Evolutionary conservation across 2,329 filamentous ascomycete genomes (phyloP).

Genomic region (Camptophora hylomeconis): DNA sequence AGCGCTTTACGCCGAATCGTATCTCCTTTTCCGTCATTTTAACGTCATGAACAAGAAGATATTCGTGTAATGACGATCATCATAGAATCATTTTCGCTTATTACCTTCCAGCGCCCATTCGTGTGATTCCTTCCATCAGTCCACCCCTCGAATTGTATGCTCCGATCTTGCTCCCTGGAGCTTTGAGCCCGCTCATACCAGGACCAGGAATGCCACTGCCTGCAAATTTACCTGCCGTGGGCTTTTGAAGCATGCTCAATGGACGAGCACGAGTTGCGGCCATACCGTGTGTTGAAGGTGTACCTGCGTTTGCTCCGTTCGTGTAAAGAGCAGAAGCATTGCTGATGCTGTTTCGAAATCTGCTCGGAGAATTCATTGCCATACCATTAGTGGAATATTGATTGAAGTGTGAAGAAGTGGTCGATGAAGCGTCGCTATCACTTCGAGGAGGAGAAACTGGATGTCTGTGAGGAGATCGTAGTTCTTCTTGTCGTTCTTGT

Average conservation of each 20-base stretch:
- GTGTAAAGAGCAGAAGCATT: conserved; percentile 4
- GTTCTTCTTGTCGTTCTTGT: conserved; percentile 10
- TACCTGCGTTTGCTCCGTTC: not conserved
- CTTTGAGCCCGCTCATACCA: conserved; percentile 16
- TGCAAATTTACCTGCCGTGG: conserved; percentile 15
- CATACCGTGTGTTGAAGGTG: conserved; percentile 3
- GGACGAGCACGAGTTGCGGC: conserved; percentile 5
- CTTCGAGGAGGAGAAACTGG: conserved; percentile 16
- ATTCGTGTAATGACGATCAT: no score
- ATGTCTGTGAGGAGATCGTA: no score
- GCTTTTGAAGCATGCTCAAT: conserved; percentile 17
- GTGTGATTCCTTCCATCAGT: conserved; percentile 20
- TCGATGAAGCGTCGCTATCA: conserved; percentile 9
- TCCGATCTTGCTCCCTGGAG: conserved; percentile 12
- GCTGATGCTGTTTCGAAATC: conserved; percentile 12
- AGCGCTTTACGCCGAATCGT: no score
- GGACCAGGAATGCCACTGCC: conserved; percentile 14
- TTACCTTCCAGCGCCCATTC: conserved; percentile 19
- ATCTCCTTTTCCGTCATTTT: no score
- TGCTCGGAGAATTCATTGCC: conserved; percentile 12
- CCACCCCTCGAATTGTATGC: conserved; percentile 16
- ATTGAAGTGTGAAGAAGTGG: not conserved
- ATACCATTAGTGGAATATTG: conserved; percentile 9
- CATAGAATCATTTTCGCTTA: no score
- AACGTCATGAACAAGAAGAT: no score